Evolutionary conservation across 108 stramenopile genomes (phyloP).

Genomic region (Cyclostephanos invisitatus): DNA sequence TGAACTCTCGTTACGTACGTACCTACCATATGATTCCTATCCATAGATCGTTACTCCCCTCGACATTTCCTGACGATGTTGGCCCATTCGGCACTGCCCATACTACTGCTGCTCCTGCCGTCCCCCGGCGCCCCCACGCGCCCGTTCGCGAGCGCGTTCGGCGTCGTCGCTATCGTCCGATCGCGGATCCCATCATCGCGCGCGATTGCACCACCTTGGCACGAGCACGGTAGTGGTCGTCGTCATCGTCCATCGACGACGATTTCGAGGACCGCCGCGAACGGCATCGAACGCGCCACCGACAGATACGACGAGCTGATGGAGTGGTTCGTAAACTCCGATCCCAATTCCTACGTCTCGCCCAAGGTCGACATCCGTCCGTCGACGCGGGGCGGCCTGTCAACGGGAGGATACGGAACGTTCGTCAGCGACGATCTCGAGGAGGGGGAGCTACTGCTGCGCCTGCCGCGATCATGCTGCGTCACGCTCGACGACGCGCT

Average conservation of each 20-base stretch:
- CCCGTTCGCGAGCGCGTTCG: conserved; percentile 4
- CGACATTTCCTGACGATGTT: neutral
- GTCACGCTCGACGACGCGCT: conserved; percentile 58
- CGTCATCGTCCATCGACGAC: too few species aligned
- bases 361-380: conserved; percentile 32
- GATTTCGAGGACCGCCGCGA: too few species aligned
- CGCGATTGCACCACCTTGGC: neutral
- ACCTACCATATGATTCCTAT: too few species aligned
- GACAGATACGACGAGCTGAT: conserved; percentile 24
- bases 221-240: too few species aligned
- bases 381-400: conserved; percentile 16
- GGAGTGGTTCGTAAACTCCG: conserved; percentile 7
- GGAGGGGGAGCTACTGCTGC: conserved; percentile 56
- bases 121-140: too few species aligned
- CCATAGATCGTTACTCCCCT: too few species aligned
- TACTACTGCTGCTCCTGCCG: neutral
- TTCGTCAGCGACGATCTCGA: conserved; percentile 44
- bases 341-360: conserved; percentile 18
- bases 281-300: neutral
- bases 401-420: conserved; percentile 55
- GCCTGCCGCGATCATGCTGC: conserved; percentile 58
- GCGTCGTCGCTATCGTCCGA: neutral
- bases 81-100: too few species aligned
- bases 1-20: too few species aligned
- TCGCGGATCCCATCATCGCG: neutral